Evolutionary conservation across 495 filamentous ascomycete genomes (phyloP).

Genomic region (Schizothecium vesticola): DNA sequence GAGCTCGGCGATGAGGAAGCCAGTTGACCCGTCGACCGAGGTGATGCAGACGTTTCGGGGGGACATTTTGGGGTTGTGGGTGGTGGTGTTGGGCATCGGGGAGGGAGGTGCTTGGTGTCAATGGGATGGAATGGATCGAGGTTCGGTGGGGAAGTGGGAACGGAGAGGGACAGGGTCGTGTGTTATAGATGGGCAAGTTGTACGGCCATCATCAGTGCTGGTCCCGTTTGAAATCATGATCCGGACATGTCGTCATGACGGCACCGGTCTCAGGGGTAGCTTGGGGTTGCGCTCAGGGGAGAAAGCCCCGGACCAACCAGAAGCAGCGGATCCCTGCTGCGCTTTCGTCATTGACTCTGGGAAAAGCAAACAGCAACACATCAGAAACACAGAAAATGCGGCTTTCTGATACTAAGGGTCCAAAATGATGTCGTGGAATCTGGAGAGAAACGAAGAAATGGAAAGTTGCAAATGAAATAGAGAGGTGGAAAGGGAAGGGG

Average conservation of each 20-base stretch:
- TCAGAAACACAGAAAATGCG: neutral
- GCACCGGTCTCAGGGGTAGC: neutral
- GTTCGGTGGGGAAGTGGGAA: neutral
- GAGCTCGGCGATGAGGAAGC: constrained; percentile 50
- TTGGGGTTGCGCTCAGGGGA: neutral
- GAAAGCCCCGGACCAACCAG: neutral
- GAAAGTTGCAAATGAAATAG: neutral
- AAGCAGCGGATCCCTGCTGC: neutral
- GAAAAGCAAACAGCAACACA: neutral
- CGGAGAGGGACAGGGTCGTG: neutral
- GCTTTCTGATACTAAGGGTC: neutral
- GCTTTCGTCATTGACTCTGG: neutral
- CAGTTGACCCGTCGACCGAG: constrained; percentile 50
- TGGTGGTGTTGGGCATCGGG: neutral
- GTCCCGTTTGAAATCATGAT: neutral
- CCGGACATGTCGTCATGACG: neutral
- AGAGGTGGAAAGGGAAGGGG: neutral
- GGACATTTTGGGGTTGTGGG: constrained; percentile 27
- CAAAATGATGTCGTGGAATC: neutral
- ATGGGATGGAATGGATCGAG: neutral
- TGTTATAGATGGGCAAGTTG: neutral
- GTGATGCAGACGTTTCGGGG: constrained; percentile 48
- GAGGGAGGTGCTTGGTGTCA: neutral
- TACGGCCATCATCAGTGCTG: neutral
- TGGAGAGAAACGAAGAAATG: neutral